Conservation (phyloP, 169 alveolate species). For the Eimeria falciformis region DNA sequence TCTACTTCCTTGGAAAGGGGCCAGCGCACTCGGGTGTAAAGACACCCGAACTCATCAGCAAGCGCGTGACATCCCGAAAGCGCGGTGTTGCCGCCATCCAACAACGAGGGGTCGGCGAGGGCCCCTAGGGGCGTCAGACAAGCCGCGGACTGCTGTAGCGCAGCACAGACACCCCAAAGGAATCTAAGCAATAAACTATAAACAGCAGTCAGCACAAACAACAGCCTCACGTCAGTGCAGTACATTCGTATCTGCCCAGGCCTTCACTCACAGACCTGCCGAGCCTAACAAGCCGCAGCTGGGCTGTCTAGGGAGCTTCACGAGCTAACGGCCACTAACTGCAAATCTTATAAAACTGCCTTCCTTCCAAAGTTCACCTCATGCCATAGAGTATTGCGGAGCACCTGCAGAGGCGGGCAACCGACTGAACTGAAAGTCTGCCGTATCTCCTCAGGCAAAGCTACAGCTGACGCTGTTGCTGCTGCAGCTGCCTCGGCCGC, state of each 20-base stretch:
- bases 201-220: too few species aligned
- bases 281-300: too few species aligned
- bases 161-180: not conserved
- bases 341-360: too few species aligned
- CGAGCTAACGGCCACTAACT: too few species aligned
- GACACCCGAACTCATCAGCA: not conserved
- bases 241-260: too few species aligned
- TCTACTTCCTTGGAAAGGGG: not conserved
- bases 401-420: conserved; percentile 5
- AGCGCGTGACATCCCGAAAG: not conserved
- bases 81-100: not conserved
- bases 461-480: not conserved
- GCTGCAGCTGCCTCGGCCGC: not conserved
- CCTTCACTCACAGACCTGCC: too few species aligned
- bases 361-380: not conserved
- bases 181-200: not conserved
- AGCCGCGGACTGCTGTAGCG: not conserved
- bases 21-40: not conserved
- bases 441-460: not conserved
- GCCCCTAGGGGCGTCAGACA: not conserved
- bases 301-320: too few species aligned
- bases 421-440: not conserved
- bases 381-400: not conserved
- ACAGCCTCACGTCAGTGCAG: too few species aligned
- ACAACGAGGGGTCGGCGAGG: not conserved